Evolutionary conservation across 2,329 filamentous ascomycete species (phyloP).

Genomic region (Pseudocercospora musae): DNA sequence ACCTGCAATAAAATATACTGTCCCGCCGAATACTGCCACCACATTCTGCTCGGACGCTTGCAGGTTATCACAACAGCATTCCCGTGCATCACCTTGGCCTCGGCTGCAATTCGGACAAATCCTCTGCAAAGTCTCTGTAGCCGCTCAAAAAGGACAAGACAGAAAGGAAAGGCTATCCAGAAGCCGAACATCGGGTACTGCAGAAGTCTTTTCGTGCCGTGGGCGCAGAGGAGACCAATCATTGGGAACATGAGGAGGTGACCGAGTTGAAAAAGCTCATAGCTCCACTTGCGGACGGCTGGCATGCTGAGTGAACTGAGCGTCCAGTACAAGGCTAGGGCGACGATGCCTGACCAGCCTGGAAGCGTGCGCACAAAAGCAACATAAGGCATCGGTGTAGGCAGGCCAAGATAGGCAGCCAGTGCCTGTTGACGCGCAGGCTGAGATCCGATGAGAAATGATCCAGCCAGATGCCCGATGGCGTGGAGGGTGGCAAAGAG

Average conservation of each 20-base stretch:
- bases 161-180: constrained; percentile 53
- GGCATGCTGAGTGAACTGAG: constrained; percentile 52
- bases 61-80: constrained; percentile 53
- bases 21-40: constrained; percentile 56
- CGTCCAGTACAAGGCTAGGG: constrained; percentile 50
- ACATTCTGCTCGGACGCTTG: constrained; percentile 47
- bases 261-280: constrained; percentile 56
- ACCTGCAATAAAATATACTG: constrained; percentile 59
- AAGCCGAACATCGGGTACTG: constrained; percentile 58
- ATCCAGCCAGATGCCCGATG: constrained; percentile 53
- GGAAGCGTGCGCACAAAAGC: constrained; percentile 49
- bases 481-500: constrained; percentile 53
- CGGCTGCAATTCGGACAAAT: constrained; percentile 50
- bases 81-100: constrained; percentile 49
- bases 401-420: constrained; percentile 45
- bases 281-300: constrained; percentile 50
- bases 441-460: constrained; percentile 51
- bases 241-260: constrained; percentile 60
- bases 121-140: constrained; percentile 46
- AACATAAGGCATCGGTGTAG: constrained; percentile 43
- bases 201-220: constrained; percentile 51
- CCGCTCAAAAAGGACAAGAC: constrained; percentile 52
- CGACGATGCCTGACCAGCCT: constrained; percentile 51
- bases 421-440: constrained; percentile 46
- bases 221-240: constrained; percentile 54